Evolutionary conservation across 345 rosid species (phyloP), one percentile per base, ranked within the genome.

Genomic region (Draba incana): DNA sequence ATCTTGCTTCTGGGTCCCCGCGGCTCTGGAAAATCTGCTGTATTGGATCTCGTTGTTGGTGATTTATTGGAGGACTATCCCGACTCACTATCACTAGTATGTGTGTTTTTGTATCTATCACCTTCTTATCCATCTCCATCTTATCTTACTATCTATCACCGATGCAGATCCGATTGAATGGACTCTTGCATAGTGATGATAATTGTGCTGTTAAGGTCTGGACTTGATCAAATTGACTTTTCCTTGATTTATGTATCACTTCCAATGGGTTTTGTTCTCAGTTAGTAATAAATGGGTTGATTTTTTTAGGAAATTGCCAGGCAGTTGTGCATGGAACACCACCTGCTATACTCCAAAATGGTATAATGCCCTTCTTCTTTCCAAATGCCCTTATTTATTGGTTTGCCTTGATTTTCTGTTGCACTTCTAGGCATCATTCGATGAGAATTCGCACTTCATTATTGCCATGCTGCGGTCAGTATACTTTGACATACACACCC

Each of bases 1-100:
- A 75, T 89, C 75, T 77, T 92, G 64, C 97, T 92, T 68, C 89
- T 94, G 15, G 96, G 99, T 39, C 92, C 97, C 48, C 96, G 96
- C 39, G 95, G 97, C 49, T 87, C 92, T 8, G 97, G 97, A 43
- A 91, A 94, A 79, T 47, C 69, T 2, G 86, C 95, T n/a, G 98
- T 93, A 76, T 75, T 91, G 84, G 99, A 86, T 77, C 97, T 94
- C 42, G 95, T 87, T 76, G 84, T 88, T 28, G 49, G 51, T 28
- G 96, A 88, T 82, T 71, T 90, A 52, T 66, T 85, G 75, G 72
- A 78, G 59, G 90, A 89, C 58, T 76, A 80, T 78, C 91, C 95
- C 8, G 97, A 89, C 49, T 75, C 75, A 69, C 76, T 91, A 71
- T 80, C 97, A 14, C 58, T 91, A 71, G 97, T 92, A 90, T 51